Conservation (phyloP, 2,329 filamentous ascomycete species). For the Penicillium nordicum region DNA sequence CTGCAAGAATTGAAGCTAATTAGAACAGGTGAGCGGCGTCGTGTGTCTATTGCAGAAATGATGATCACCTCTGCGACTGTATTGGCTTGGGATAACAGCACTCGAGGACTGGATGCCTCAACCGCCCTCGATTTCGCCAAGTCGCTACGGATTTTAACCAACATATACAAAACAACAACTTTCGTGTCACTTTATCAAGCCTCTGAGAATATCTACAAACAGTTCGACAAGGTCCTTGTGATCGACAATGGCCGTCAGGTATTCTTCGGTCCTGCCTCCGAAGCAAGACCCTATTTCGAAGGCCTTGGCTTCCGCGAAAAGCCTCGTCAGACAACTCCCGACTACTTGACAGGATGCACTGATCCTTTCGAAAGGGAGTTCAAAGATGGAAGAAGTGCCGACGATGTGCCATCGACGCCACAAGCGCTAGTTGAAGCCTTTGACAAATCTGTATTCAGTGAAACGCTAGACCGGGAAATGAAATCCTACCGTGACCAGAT, state of each 20-base stretch:
- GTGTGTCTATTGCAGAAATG: slow-evolving; percentile 79
- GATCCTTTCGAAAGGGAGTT: slow-evolving; percentile 81
- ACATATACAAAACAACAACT: slow-evolving; percentile 78
- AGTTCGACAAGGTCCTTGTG: slow-evolving; percentile 81
- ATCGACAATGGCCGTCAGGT: slow-evolving; percentile 73
- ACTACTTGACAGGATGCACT: slow-evolving; percentile 78
- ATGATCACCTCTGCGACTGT: slow-evolving; percentile 72
- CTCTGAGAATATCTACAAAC: slow-evolving; percentile 73
- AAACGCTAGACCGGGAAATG: slow-evolving; percentile 63
- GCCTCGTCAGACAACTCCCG: slow-evolving; percentile 74
- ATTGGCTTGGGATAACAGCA: slow-evolving; percentile 72
- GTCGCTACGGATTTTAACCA: slow-evolving; percentile 74
- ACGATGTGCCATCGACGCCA: slow-evolving; percentile 66
- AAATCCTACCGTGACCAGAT: slow-evolving; percentile 63
- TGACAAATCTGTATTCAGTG: slow-evolving; percentile 59
- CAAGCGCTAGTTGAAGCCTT: slow-evolving; percentile 68
- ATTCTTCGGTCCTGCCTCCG: slow-evolving; percentile 66
- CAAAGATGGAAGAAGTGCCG: slow-evolving; percentile 60
- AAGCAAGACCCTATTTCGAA: slow-evolving; percentile 73
- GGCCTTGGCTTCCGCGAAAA: slow-evolving; percentile 70
- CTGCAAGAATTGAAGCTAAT: background rate
- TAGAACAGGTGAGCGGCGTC: slow-evolving; percentile 64
- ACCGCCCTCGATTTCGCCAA: slow-evolving; percentile 65
- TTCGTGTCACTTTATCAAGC: slow-evolving; percentile 86
- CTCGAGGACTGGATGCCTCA: slow-evolving; percentile 65